Evolutionary conservation across 2,329 filamentous ascomycete genomes (phyloP), one percentile per base, ranked within the genome.

Genomic region (Fusarium lyarnte): DNA sequence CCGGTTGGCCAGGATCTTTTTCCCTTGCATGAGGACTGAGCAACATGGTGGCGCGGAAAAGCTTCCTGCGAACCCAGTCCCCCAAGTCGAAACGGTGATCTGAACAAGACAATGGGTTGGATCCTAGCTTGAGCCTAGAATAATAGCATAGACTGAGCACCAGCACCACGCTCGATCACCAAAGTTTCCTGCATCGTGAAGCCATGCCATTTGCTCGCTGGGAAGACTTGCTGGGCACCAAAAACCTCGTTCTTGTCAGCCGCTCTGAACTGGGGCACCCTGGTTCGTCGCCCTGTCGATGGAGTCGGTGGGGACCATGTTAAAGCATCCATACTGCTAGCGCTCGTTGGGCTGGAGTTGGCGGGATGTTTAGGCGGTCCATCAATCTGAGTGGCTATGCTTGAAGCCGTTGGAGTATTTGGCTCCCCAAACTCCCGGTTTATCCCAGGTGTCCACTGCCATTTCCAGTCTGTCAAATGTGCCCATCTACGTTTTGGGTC

Each of bases 341-440:
- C 69, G 73, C 63, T 71, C 47, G 63, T 75, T 64, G 64, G 63
- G 72, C 69, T 75, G 74, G 69, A 70, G 66, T 64, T 73, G 73
- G 66, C 69, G 66, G 71, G 69, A 62, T 60, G 59, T 63, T 54
- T 69, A 67, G 72, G 65, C 61, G 65, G 58, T 64, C 68, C 68
- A 65, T 58, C 27, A 41, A 66, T 51, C 59, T 73, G 57, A 57
- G 53, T 57, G 66, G 59, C 51, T 38, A 41, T 51, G 66, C 35
- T 65, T 58, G 43, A 46, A 66, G 69, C 47, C 43, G 43, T 67
- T 67, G 53, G 39, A 66, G 60, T 52, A 57, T 69, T 66, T 70
- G 53, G 49, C 52, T 72, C 64, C 36, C 70, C 55, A 72, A 69
- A 60, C 69, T 72, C 59, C 58, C 45, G 64, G 58, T 58, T 72